A percentile compares a stretch with the other conserved stretches of the same genome.
phyloP scores from a whole-genome alignment of 2,329 filamentous ascomycete genomes.

The Pseudocercospora fuligena region DNA sequence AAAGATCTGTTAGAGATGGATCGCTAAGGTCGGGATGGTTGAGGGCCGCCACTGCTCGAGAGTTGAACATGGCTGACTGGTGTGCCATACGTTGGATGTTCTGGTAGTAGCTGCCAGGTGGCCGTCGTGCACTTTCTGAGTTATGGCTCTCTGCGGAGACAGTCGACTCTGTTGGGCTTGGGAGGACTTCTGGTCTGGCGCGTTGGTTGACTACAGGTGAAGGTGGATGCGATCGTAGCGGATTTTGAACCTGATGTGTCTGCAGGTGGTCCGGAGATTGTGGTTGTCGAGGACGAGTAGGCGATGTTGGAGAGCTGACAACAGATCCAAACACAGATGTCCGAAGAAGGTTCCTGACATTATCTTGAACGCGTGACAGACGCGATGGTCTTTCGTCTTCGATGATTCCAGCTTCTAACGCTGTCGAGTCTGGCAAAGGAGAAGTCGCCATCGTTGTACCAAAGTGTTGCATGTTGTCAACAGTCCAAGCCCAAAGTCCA shows the following conservation, averaged over 20 bases:
- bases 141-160: conserved; percentile 6
- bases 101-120: conserved; percentile 30
- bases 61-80: conserved; percentile 37
- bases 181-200: conserved; percentile 24
- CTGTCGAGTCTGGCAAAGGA: conserved; percentile 39
- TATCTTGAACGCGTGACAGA: conserved; percentile 38
- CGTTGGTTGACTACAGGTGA: conserved; percentile 13
- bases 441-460: conserved; percentile 22
- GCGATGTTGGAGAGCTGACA: conserved; percentile 28
- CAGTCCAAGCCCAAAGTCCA: background rate
- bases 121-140: conserved; percentile 24
- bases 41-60: conserved; percentile 34
- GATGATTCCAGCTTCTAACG: conserved; percentile 41
- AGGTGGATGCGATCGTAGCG: conserved; percentile 21
- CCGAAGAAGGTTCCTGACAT: conserved; percentile 40
- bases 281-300: conserved; percentile 17
- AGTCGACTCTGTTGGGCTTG: conserved; percentile 28
- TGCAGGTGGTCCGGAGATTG: conserved; percentile 12
- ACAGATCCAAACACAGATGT: conserved; percentile 36
- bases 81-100: conserved; percentile 30
- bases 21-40: conserved; percentile 40
- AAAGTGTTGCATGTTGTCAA: conserved; percentile 22
- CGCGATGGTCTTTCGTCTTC: conserved; percentile 37
- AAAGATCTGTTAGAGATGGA: conserved; percentile 33
- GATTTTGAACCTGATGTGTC: conserved; percentile 12